Conservation (phyloP, 441 rosid species). For the Eutrema salsugineum region DNA sequence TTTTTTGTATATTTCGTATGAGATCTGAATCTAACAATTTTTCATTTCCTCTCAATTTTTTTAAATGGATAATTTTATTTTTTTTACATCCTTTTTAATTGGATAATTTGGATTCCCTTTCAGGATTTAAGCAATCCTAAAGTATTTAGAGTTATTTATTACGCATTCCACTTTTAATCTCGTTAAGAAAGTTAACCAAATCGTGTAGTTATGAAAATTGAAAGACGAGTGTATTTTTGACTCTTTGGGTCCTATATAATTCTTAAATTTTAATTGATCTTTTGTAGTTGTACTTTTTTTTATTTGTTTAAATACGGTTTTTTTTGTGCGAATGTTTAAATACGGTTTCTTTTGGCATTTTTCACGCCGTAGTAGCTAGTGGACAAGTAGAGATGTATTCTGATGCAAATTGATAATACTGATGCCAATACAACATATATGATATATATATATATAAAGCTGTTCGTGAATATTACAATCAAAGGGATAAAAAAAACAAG, state of each 20-base stretch:
- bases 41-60: neutral
- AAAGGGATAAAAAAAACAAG: too few species aligned
- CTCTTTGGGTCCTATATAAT: neutral
- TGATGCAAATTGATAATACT: conserved; percentile 2
- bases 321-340: neutral
- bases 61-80: too few species aligned
- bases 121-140: neutral
- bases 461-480: neutral
- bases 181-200: neutral
- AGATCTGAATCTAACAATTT: conserved; percentile 15
- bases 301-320: neutral
- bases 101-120: neutral
- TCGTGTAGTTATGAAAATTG: neutral
- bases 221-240: neutral
- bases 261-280: neutral
- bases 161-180: neutral
- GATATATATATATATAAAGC: too few species aligned
- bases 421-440: too few species aligned
- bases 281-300: neutral
- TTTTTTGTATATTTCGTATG: neutral
- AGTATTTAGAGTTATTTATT: neutral
- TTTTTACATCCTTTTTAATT: too few species aligned
- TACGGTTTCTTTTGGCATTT: neutral
- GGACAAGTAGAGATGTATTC: conserved; percentile 15
- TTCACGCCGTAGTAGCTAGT: conserved; percentile 2